Conservation (phyloP, 2,329 filamentous ascomycete genomes). For the Fusarium tricinctum region DNA sequence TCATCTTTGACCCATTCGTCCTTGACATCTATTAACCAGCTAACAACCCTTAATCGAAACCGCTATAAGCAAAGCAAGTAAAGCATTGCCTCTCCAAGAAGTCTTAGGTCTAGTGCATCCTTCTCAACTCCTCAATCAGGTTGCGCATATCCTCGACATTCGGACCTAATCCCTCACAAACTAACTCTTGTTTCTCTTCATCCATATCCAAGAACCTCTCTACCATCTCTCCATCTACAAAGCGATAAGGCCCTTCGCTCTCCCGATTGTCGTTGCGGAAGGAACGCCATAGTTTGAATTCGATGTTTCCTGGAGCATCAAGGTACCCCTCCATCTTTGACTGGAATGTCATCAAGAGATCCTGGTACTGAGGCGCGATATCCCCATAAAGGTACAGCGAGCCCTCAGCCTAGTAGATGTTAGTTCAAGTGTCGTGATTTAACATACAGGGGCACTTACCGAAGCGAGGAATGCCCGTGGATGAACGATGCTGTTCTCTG, state of each 20-base stretch:
- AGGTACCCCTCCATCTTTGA: slow-evolving; percentile 75
- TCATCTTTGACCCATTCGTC: slow-evolving; percentile 45
- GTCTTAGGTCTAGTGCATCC: slow-evolving; percentile 68
- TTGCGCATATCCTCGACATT: slow-evolving; percentile 74
- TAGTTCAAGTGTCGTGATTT: slow-evolving; percentile 12
- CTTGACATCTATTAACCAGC: slow-evolving; percentile 28
- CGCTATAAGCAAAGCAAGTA: neutral
- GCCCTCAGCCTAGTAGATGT: slow-evolving; percentile 78
- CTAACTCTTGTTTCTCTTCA: slow-evolving; percentile 67
- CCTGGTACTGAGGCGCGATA: slow-evolving; percentile 78
- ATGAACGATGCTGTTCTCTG: slow-evolving; percentile 75
- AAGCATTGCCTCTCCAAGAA: neutral
- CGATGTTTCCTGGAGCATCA: slow-evolving; percentile 77
- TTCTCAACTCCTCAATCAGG: slow-evolving; percentile 72
- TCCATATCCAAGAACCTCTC: slow-evolving; percentile 84
- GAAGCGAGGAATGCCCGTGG: slow-evolving; percentile 92
- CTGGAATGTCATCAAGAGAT: slow-evolving; percentile 88
- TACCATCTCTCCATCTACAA: slow-evolving; percentile 92
- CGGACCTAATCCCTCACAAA: slow-evolving; percentile 69
- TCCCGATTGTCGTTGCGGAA: slow-evolving; percentile 81
- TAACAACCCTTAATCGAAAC: slow-evolving; percentile 5
- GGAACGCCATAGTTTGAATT: slow-evolving; percentile 84
- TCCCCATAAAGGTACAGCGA: slow-evolving; percentile 90
- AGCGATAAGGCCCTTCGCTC: slow-evolving; percentile 84
- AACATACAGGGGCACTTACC: slow-evolving; percentile 64